These are phyloP conservation scores for Cyclanthera cordifolia DNA, from an alignment of 306 rosid species.

Conservation along the genomic window DNA sequence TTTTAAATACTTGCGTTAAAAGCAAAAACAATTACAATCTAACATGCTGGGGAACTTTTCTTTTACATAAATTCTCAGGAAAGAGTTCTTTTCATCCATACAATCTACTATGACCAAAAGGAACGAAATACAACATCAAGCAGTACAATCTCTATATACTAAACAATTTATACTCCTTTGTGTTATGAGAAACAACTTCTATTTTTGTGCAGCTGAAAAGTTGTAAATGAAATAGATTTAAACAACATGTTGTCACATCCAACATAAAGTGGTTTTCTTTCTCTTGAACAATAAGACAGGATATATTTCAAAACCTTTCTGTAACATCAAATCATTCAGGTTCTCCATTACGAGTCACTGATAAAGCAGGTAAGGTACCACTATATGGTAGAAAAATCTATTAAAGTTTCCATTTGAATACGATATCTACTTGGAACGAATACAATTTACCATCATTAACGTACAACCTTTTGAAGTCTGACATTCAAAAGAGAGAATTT, in stretches of 20 bases:
- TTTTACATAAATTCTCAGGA: not conserved
- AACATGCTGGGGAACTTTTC: not conserved
- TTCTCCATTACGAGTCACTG: not conserved
- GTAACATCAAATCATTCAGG: conserved; percentile 2
- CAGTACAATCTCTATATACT: not conserved
- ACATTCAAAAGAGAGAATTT: not conserved
- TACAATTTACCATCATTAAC: not conserved
- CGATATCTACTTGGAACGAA: not conserved
- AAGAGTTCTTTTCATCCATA: not conserved
- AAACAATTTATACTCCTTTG: too few relatives aligned
- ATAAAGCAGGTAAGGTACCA: not conserved
- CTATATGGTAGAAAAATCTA: not conserved
- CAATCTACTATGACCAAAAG: not conserved
- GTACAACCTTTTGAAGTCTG: not conserved
- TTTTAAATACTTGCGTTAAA: not conserved
- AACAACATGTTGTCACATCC: not conserved
- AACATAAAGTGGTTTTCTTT: not conserved
- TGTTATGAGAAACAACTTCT: not conserved
- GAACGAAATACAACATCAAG: not conserved
- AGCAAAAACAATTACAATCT: not conserved
- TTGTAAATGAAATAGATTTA: not conserved
- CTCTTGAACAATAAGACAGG: not conserved
- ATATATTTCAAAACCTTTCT: not conserved
- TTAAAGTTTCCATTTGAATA: not conserved
- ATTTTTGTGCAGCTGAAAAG: not conserved